Percentiles rank a stretch among this genome's conserved stretches.
phyloP scores from a whole-genome alignment of 352 stramenopile genomes.

The Pythium brachiatum region DNA sequence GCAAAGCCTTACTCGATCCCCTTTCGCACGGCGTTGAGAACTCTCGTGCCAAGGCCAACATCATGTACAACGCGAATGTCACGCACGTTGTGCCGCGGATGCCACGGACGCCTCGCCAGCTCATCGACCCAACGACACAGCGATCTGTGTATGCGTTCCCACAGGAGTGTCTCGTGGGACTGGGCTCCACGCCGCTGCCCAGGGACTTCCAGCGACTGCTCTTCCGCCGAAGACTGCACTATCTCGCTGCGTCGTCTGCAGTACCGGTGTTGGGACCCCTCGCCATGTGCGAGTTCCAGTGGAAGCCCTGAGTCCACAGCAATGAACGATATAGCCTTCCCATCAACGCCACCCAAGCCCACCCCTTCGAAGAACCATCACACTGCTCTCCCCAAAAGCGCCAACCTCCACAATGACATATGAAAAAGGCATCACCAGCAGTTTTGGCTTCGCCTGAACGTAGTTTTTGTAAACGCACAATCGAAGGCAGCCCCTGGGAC shows the following conservation, averaged over 20 bases:
- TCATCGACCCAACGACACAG: not conserved
- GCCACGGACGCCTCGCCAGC: slow-evolving; percentile 15
- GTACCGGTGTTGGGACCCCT: slow-evolving; percentile 31
- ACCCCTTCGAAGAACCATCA: no score
- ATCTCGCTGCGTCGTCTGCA: slow-evolving; percentile 32
- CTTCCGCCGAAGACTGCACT: slow-evolving; percentile 41
- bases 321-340: no score
- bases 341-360: no score
- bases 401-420: no score
- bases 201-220: slow-evolving; percentile 29
- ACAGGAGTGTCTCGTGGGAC: slow-evolving; percentile 43
- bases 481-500: no score
- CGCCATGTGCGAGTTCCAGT: slow-evolving; percentile 24
- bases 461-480: no score
- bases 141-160: slow-evolving; percentile 14
- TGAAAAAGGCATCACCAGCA: no score
- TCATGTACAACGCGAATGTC: slow-evolving; percentile 34
- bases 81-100: slow-evolving; percentile 51
- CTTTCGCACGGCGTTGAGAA: slow-evolving; percentile 28
- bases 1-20: slow-evolving; percentile 49
- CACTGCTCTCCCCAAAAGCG: no score
- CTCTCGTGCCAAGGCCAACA: slow-evolving; percentile 18
- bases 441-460: no score
- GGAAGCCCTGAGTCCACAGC: no score
- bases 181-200: slow-evolving; percentile 42